phyloP scores from a whole-genome alignment of 1,139 yeast species.

The Pichia kudriavzevii region DNA sequence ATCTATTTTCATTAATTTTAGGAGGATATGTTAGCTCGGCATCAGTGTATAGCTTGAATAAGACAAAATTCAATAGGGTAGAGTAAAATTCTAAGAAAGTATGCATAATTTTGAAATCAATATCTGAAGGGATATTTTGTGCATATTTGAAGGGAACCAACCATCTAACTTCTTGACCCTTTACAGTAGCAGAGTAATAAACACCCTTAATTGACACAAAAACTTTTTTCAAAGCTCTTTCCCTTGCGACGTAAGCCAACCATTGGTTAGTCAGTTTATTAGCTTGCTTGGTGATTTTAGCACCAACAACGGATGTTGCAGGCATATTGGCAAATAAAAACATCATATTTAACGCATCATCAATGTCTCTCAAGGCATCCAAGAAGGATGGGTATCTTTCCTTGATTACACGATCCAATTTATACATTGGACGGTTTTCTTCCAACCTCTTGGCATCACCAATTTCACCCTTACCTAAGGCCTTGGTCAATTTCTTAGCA shows the following conservation, averaged over 20 bases:
- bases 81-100: constrained; percentile 95
- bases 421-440: constrained; percentile 72
- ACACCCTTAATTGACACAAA: constrained; percentile 97
- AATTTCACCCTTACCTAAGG: constrained; percentile 88
- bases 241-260: constrained; percentile 89
- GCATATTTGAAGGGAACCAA: constrained; percentile 96
- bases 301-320: constrained; percentile 76
- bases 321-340: constrained; percentile 93
- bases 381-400: constrained; percentile 93
- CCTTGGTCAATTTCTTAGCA: constrained; percentile 82
- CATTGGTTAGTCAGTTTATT: constrained; percentile 85
- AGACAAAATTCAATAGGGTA: constrained; percentile 79
- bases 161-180: constrained; percentile 94
- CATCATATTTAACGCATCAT: constrained; percentile 92
- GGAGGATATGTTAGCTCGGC: constrained; percentile 89
- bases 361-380: constrained; percentile 89
- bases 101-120: constrained; percentile 94
- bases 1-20: constrained; percentile 58
- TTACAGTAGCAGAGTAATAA: constrained; percentile 82
- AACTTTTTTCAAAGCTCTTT: constrained; percentile 74
- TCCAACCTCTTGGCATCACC: constrained; percentile 83
- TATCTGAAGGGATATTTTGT: constrained; percentile 86
- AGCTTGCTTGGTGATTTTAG: constrained; percentile 79
- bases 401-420: constrained; percentile 82
- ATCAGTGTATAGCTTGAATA: constrained; percentile 80